Percentiles rank a stretch among this genome's conserved stretches.
phyloP scores from a whole-genome alignment of 1,139 yeast species.

The Lodderomyces parapsilosis region DNA sequence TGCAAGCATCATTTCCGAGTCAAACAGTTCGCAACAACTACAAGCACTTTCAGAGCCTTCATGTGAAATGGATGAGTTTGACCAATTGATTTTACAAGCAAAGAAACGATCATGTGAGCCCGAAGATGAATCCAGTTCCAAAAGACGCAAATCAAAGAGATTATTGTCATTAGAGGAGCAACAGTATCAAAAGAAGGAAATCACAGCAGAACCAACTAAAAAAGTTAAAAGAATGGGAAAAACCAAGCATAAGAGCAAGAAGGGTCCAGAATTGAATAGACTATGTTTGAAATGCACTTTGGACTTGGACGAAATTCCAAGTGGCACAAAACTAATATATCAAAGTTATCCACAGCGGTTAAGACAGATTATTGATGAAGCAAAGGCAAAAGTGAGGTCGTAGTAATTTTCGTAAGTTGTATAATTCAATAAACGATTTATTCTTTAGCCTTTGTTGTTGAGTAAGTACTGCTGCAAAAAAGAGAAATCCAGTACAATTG shows the following conservation, averaged over 20 bases:
- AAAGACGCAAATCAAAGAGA: conserved; percentile 11
- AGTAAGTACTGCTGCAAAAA: conserved; percentile 1
- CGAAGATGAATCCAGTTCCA: conserved; percentile 3
- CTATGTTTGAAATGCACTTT: conserved; percentile 22
- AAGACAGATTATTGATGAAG: conserved; percentile 17
- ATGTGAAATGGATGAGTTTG: conserved; percentile 20
- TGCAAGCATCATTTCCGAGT: conserved; percentile 7
- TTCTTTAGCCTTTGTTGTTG: too few relatives aligned
- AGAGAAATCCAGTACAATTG: neutral
- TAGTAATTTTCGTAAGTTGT: neutral
- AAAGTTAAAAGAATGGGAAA: conserved; percentile 3
- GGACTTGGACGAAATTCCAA: conserved; percentile 15
- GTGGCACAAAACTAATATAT: conserved; percentile 22
- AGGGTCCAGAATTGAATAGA: conserved; percentile 6
- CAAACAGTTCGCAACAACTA: conserved; percentile 9
- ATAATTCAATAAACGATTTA: neutral
- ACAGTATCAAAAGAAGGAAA: conserved; percentile 1
- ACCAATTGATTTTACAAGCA: conserved; percentile 17
- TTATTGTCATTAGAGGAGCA: conserved; percentile 3
- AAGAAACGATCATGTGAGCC: conserved; percentile 8
- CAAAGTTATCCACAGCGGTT: conserved; percentile 21
- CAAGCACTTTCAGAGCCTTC: conserved; percentile 5
- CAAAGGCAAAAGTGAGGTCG: conserved; percentile 9
- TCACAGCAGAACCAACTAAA: neutral
- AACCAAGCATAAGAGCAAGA: neutral